Conservation (phyloP, 257 asterid species). For the Avicennia marina region DNA sequence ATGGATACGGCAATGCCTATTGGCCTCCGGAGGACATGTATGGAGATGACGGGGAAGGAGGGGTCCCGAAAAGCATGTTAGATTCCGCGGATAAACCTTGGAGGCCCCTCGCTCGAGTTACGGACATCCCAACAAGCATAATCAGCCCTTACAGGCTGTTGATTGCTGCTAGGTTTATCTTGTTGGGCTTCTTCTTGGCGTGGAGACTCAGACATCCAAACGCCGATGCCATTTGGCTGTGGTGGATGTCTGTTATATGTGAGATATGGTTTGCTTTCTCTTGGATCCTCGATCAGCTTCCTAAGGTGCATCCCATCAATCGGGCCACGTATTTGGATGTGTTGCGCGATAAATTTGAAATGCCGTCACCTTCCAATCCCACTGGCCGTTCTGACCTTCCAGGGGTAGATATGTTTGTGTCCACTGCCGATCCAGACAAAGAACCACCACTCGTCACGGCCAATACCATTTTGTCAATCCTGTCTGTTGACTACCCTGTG, state of each 20-base stretch:
- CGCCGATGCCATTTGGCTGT: constrained; percentile 55
- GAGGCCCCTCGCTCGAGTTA: constrained; percentile 70
- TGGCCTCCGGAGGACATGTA: constrained; percentile 69
- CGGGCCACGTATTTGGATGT: constrained; percentile 32
- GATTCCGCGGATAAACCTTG: constrained; percentile 73
- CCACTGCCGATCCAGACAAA: constrained; percentile 66
- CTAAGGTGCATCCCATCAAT: constrained; percentile 43
- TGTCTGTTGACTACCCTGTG: constrained; percentile 54
- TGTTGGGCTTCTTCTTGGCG: too few relatives aligned
- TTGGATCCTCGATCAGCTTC: constrained; percentile 59
- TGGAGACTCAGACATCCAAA: constrained; percentile 59
- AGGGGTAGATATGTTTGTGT: constrained; percentile 49
- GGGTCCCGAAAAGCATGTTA: constrained; percentile 28
- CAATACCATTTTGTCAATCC: constrained; percentile 53
- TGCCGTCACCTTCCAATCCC: constrained; percentile 45
- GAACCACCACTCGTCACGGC: constrained; percentile 61
- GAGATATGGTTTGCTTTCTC: constrained; percentile 70
- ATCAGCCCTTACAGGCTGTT: constrained; percentile 70
- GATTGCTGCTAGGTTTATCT: neutral
- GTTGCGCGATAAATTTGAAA: constrained; percentile 42
- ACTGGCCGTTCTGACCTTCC: constrained; percentile 59
- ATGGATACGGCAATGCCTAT: constrained; percentile 80
- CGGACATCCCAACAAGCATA: constrained; percentile 53
- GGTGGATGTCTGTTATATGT: constrained; percentile 51
- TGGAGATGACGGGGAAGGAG: constrained; percentile 53